phyloP scores from a whole-genome alignment of 2,329 filamentous ascomycete genomes.

The Dothiorella sarmentorum region DNA sequence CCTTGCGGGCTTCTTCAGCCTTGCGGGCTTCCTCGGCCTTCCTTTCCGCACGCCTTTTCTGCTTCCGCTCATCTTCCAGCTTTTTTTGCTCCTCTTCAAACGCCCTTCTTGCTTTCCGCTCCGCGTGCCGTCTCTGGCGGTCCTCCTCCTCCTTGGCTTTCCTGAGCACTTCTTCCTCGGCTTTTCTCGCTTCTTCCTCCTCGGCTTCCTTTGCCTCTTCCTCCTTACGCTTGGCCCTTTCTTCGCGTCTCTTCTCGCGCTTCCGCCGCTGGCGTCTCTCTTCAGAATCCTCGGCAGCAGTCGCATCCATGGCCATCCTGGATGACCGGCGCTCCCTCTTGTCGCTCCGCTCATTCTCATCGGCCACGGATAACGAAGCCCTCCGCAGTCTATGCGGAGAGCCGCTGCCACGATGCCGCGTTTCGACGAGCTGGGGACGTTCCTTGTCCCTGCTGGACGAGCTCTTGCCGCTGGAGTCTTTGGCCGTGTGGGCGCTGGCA shows the following conservation, averaged over 20 bases:
- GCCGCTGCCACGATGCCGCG: neutral
- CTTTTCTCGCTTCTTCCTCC: neutral
- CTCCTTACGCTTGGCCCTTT: neutral
- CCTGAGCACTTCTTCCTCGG: slow-evolving; percentile 30
- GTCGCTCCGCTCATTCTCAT: neutral
- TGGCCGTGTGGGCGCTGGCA: neutral
- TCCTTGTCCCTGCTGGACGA: neutral
- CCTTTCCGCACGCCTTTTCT: neutral
- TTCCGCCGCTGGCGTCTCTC: neutral
- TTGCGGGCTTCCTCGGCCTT: neutral
- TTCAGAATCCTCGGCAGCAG: neutral
- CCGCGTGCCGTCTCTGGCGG: neutral
- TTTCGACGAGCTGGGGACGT: neutral
- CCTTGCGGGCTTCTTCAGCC: neutral
- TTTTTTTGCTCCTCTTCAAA: neutral
- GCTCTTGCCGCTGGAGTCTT: neutral
- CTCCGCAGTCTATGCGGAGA: neutral
- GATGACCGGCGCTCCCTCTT: neutral
- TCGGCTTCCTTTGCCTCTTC: neutral
- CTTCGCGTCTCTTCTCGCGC: no score
- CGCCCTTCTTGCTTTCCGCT: neutral
- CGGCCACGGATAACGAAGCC: neutral
- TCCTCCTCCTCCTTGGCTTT: neutral
- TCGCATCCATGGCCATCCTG: neutral
- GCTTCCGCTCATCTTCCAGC: neutral